Evolutionary conservation across 345 rosid genomes (phyloP).

Genomic region (Rhodamnia rubescens): DNA sequence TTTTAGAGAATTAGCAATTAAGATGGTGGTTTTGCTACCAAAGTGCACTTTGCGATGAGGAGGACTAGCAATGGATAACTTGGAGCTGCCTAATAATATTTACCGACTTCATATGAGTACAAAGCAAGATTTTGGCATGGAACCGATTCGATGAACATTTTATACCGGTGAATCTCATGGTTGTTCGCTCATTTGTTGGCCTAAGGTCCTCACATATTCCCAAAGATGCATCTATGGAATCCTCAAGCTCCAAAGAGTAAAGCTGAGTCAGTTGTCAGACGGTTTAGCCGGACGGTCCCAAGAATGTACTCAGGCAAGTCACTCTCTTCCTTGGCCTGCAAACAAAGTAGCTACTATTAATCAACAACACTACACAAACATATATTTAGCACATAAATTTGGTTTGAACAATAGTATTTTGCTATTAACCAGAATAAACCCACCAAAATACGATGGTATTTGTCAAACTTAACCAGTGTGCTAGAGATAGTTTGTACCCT

Average conservation of each 20-base stretch:
- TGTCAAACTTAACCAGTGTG: neutral
- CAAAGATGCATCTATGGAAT: neutral
- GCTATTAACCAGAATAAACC: neutral
- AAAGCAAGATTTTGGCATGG: neutral
- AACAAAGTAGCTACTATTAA: neutral
- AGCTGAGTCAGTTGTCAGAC: slow-evolving; percentile 68
- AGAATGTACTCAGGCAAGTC: slow-evolving; percentile 92
- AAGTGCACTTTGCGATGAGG: neutral
- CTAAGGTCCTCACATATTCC: neutral
- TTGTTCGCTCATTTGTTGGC: neutral
- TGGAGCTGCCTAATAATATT: neutral
- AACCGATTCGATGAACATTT: neutral
- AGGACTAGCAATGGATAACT: neutral
- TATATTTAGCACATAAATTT: neutral
- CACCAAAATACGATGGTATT: neutral
- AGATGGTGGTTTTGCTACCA: neutral
- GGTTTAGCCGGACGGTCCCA: slow-evolving; percentile 81
- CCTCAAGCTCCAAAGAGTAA: slow-evolving; percentile 21
- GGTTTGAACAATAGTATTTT: neutral
- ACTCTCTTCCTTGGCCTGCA: slow-evolving; percentile 72
- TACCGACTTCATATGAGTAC: neutral
- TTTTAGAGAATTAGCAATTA: neutral
- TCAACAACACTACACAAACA: neutral
- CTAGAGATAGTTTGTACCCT: neutral
- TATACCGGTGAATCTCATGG: neutral